Evolutionary conservation across 192 early-diverging fungal species (phyloP).

Genomic region (Coemansia sp.): DNA sequence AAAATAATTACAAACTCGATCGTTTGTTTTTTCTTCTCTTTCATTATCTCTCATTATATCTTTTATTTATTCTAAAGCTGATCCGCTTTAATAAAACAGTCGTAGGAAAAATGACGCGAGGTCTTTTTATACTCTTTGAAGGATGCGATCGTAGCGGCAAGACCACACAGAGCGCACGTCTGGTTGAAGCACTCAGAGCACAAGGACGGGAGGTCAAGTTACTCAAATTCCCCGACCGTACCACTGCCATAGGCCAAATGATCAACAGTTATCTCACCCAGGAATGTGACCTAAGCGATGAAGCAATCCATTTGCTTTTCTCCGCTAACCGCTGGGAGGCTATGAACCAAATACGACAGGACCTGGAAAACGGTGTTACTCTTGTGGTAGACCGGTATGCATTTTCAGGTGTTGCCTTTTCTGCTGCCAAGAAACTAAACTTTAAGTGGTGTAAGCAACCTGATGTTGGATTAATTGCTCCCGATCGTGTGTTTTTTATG

Average conservation of each 20-base stretch:
- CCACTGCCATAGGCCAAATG: slow-evolving; percentile 86
- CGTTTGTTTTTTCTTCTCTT: background rate
- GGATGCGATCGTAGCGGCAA: slow-evolving; percentile 95
- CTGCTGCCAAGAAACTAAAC: slow-evolving; percentile 81
- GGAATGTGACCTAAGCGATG: slow-evolving; percentile 66
- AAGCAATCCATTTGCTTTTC: slow-evolving; percentile 88
- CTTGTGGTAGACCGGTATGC: slow-evolving; percentile 93
- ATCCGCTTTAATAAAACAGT: too few species aligned
- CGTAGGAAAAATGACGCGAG: slow-evolving; percentile 58
- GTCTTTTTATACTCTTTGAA: slow-evolving; percentile 88
- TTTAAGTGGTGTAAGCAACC: slow-evolving; percentile 84
- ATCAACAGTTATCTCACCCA: slow-evolving; percentile 82
- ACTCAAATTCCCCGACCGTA: slow-evolving; percentile 90
- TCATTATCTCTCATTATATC: too few species aligned
- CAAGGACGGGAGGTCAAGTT: slow-evolving; percentile 52
- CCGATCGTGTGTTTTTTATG: slow-evolving; percentile 87
- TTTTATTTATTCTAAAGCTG: background rate
- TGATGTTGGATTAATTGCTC: slow-evolving; percentile 79
- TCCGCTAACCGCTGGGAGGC: slow-evolving; percentile 96
- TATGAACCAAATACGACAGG: slow-evolving; percentile 59
- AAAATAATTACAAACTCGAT: background rate
- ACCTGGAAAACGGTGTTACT: slow-evolving; percentile 65
- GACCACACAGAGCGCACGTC: slow-evolving; percentile 74
- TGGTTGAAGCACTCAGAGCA: slow-evolving; percentile 58
- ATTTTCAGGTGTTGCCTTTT: slow-evolving; percentile 92